phyloP scores from a whole-genome alignment of 192 early-diverging fungal genomes.

The Coemansia sp. region DNA sequence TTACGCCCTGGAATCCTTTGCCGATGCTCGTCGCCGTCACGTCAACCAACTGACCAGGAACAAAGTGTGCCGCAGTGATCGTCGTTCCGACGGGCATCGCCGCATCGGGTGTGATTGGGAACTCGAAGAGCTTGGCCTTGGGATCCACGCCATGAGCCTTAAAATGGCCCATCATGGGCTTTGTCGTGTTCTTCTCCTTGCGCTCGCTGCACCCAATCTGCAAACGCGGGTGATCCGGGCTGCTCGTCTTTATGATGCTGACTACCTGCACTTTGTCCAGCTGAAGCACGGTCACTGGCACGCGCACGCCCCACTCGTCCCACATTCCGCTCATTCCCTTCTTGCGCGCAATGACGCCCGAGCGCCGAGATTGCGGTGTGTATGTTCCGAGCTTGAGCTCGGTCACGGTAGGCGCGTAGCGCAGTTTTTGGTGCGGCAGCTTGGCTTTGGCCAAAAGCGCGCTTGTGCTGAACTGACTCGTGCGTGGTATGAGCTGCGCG shows the following conservation, averaged over 20 bases:
- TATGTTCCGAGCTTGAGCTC: constrained; percentile 38
- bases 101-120: constrained; percentile 82
- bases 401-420: constrained; percentile 26
- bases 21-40: constrained; percentile 81
- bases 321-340: constrained; percentile 94
- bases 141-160: constrained; percentile 66
- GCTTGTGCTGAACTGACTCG: constrained; percentile 24
- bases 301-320: constrained; percentile 89
- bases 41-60: constrained; percentile 94
- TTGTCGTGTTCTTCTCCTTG: constrained; percentile 62
- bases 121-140: constrained; percentile 79
- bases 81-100: constrained; percentile 61
- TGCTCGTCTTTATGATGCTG: constrained; percentile 53
- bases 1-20: constrained; percentile 95
- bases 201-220: constrained; percentile 67
- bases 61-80: constrained; percentile 84
- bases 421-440: constrained; percentile 43
- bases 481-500: background rate
- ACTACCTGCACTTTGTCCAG: constrained; percentile 69
- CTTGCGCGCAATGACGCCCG: constrained; percentile 84
- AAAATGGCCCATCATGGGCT: constrained; percentile 75
- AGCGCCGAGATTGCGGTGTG: constrained; percentile 58
- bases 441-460: constrained; percentile 19
- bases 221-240: constrained; percentile 41
- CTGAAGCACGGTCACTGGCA: constrained; percentile 84